Evolutionary conservation across 805 yeast species (phyloP).

Genomic region (Barnettozyma vustinii): DNA sequence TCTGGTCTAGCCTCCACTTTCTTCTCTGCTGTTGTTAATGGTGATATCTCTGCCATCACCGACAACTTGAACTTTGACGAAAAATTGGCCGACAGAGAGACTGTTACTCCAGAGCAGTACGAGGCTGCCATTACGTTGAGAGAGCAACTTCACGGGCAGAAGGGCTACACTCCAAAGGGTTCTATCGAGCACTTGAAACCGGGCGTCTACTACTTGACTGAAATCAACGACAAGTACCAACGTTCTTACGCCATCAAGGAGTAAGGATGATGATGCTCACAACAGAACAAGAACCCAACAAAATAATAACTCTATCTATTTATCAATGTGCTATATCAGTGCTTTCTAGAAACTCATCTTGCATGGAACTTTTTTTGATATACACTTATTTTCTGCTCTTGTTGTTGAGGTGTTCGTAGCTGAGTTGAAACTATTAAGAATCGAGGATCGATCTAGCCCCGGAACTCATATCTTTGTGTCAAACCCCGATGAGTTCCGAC

Average conservation of each 20-base stretch:
- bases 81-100: slow-evolving; percentile 59
- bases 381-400: neutral
- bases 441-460: too few relatives aligned
- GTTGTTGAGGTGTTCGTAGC: too few relatives aligned
- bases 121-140: slow-evolving; percentile 77
- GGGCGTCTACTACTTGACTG: slow-evolving; percentile 81
- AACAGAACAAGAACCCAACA: neutral
- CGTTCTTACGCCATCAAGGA: slow-evolving; percentile 72
- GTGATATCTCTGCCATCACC: slow-evolving; percentile 69
- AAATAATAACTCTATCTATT: neutral
- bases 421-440: too few relatives aligned
- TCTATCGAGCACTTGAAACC: slow-evolving; percentile 59
- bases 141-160: slow-evolving; percentile 84
- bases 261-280: slow-evolving; percentile 25
- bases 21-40: slow-evolving; percentile 72
- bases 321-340: neutral
- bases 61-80: slow-evolving; percentile 60
- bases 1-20: slow-evolving; percentile 94
- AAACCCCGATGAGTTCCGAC: neutral
- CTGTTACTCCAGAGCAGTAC: slow-evolving; percentile 72
- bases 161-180: slow-evolving; percentile 76
- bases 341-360: neutral
- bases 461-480: neutral
- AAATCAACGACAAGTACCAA: slow-evolving; percentile 83
- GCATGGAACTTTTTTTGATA: neutral